phyloP scores from a whole-genome alignment of 305 asterid genomes.

The Fraxinus greggii region DNA sequence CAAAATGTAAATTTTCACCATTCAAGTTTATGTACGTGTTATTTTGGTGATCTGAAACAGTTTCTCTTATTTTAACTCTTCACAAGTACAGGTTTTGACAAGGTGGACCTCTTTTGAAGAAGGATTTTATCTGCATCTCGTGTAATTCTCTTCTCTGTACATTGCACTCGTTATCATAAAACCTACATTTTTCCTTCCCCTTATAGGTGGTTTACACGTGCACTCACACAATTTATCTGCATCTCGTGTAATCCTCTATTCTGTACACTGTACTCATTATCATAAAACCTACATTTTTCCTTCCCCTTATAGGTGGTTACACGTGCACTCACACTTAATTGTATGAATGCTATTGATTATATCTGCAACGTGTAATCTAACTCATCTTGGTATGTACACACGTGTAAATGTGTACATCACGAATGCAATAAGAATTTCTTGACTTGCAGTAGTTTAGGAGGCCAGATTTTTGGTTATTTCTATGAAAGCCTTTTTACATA shows the following conservation, averaged over 20 bases:
- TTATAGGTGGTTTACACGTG: background rate
- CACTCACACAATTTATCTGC: constrained; percentile 45
- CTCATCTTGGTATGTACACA: background rate
- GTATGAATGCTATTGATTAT: constrained; percentile 5
- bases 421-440: background rate
- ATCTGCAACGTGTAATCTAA: constrained; percentile 12
- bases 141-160: constrained; percentile 36
- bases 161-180: background rate
- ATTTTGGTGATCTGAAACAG: background rate
- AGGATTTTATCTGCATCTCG: constrained; percentile 85
- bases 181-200: constrained; percentile 17
- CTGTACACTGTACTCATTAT: background rate
- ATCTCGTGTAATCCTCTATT: constrained; percentile 53
- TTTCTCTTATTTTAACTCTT: constrained; percentile 21
- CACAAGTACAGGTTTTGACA: constrained; percentile 53
- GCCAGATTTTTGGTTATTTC: constrained; percentile 16
- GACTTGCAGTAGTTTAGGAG: background rate
- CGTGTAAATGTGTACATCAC: background rate
- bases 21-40: constrained; percentile 2
- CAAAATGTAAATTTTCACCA: background rate
- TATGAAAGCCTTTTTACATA: background rate
- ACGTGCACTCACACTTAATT: background rate
- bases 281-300: background rate
- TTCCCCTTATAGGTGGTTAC: constrained; percentile 10
- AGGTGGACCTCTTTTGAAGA: constrained; percentile 85